Conservation (phyloP, 2,329 filamentous ascomycete genomes). For the Allantophomopsis lycopodina region DNA sequence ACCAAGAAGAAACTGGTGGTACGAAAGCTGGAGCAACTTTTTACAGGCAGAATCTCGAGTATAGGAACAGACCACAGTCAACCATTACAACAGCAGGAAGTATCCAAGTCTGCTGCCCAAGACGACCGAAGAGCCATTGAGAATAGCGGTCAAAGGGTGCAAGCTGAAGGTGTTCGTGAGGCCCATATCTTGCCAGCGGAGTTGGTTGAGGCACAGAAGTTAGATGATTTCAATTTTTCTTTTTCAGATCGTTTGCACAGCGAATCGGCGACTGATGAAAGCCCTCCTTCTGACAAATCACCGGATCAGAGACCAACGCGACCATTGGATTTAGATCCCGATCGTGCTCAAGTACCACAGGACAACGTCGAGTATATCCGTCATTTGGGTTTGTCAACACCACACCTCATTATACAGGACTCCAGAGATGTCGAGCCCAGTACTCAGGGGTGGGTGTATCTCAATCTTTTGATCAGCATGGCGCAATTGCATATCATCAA, state of each 20-base stretch:
- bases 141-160: conserved; percentile 5
- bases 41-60: conserved; percentile 52
- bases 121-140: conserved; percentile 17
- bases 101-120: conserved; percentile 35
- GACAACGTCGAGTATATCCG: conserved; percentile 74
- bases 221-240: conserved; percentile 5
- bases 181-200: conserved; percentile 21
- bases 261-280: conserved; percentile 2
- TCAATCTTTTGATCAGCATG: conserved; percentile 69
- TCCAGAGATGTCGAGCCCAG: conserved; percentile 42
- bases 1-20: conserved; percentile 69
- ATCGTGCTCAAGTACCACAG: conserved; percentile 58
- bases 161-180: conserved; percentile 22
- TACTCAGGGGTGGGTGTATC: conserved; percentile 65
- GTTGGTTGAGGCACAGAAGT: neutral
- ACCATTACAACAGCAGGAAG: conserved; percentile 26
- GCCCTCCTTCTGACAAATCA: conserved; percentile 13
- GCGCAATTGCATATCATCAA: conserved; percentile 78
- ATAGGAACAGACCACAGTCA: conserved; percentile 9
- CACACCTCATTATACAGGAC: conserved; percentile 32
- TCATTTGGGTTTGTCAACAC: conserved; percentile 54
- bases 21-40: conserved; percentile 64
- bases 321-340: conserved; percentile 63
- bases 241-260: conserved; percentile 2
- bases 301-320: conserved; percentile 66